Evolutionary conservation across 2,329 filamentous ascomycete species (phyloP).

Genomic region (Sarocladium kiliense): DNA sequence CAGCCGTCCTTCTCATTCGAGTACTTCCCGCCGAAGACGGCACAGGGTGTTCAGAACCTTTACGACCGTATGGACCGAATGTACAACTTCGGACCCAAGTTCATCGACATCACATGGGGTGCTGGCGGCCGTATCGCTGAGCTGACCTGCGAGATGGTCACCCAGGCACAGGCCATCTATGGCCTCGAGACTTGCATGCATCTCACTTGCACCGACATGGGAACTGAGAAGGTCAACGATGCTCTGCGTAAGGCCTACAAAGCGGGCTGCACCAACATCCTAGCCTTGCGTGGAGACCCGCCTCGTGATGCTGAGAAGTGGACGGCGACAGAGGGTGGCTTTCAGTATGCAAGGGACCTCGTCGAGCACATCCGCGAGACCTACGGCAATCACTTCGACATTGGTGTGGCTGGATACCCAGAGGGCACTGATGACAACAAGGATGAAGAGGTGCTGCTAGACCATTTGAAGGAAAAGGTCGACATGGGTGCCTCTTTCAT

Average conservation of each 20-base stretch:
- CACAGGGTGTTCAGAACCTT: conserved; percentile 95
- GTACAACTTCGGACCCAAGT: conserved; percentile 88
- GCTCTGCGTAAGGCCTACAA: conserved; percentile 87
- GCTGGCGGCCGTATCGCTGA: conserved; percentile 88
- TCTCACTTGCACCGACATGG: conserved; percentile 98
- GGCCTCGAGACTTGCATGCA: conserved; percentile 99
- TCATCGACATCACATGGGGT: conserved; percentile 98
- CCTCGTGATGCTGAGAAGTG: conserved; percentile 91
- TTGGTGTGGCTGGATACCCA: conserved; percentile 93
- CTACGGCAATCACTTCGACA: conserved; percentile 78
- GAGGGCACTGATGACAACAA: conserved; percentile 93
- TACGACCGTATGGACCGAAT: conserved; percentile 99
- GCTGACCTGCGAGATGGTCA: conserved; percentile 95
- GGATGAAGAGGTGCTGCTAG: conserved; percentile 76
- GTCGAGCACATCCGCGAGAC: conserved; percentile 75
- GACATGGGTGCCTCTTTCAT: conserved; percentile 92
- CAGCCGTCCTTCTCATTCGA: conserved; percentile 96
- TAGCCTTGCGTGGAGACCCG: conserved; percentile 88
- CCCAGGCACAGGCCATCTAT: conserved; percentile 89
- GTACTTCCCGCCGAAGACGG: conserved; percentile 98
- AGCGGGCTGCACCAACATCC: conserved; percentile 93
- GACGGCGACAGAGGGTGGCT: conserved; percentile 81
- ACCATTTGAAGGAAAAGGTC: conserved; percentile 95
- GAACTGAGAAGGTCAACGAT: conserved; percentile 81
- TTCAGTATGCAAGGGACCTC: conserved; percentile 88